phyloP scores from a whole-genome alignment of 352 stramenopile species.

The Phytophthora fragariaefolia region DNA sequence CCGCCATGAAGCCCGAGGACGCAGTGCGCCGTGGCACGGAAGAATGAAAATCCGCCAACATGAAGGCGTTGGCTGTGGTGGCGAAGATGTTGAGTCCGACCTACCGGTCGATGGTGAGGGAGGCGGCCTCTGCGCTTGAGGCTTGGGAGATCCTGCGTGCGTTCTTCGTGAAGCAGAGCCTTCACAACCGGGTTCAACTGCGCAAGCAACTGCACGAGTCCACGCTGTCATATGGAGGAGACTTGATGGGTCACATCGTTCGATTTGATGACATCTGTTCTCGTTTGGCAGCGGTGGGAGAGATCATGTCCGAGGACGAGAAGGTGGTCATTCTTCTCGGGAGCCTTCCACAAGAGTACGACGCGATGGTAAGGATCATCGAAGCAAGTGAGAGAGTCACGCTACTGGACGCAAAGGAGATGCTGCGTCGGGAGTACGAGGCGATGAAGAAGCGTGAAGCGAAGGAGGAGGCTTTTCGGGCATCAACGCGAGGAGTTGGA shows the following conservation, averaged over 20 bases:
- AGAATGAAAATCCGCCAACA: slow-evolving; percentile 31
- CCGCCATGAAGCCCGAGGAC: slow-evolving; percentile 17
- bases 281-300: slow-evolving; percentile 11
- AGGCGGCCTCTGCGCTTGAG: slow-evolving; percentile 10
- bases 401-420: slow-evolving; percentile 29
- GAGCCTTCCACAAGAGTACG: slow-evolving; percentile 21
- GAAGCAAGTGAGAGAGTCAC: slow-evolving; percentile 14
- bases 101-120: slow-evolving; percentile 22
- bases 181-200: slow-evolving; percentile 34
- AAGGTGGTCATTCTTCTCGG: slow-evolving; percentile 20
- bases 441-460: slow-evolving; percentile 7
- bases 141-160: slow-evolving; percentile 16
- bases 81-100: slow-evolving; percentile 17
- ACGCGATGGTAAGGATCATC: slow-evolving; percentile 29
- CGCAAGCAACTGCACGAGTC: slow-evolving; percentile 32
- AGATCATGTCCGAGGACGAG: slow-evolving; percentile 23
- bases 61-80: slow-evolving; percentile 26
- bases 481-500: neutral
- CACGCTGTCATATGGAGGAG: neutral
- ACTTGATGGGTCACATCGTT: slow-evolving; percentile 23
- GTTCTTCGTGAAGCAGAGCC: slow-evolving; percentile 30
- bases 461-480: slow-evolving; percentile 16
- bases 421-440: slow-evolving; percentile 23
- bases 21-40: slow-evolving; percentile 3
- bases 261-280: slow-evolving; percentile 28